phyloP scores from a whole-genome alignment of 1,284 basidiomycete genomes.

The Sanghuangporus baumii region DNA sequence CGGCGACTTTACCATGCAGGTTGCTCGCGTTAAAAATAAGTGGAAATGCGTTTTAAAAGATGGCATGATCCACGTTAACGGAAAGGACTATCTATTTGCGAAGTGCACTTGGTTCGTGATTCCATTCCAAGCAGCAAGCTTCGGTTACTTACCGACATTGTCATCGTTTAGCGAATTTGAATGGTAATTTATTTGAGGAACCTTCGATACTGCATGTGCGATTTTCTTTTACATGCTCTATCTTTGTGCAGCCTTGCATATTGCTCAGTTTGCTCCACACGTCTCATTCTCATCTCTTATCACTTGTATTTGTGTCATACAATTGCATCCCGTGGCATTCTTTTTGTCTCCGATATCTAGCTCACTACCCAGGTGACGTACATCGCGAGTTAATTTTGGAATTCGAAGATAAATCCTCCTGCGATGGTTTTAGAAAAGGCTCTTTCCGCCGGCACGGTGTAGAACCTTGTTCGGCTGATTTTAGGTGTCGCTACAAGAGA shows the following conservation, averaged over 20 bases:
- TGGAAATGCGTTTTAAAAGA: slow-evolving; percentile 99
- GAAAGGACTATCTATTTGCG: slow-evolving; percentile 94
- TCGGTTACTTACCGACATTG: neutral
- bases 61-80: slow-evolving; percentile 96
- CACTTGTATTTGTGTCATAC: slow-evolving; percentile 4
- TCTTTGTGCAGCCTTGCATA: neutral
- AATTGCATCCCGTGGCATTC: neutral
- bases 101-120: slow-evolving; percentile 79
- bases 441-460: neutral
- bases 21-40: slow-evolving; percentile 98
- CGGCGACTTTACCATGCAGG: slow-evolving; percentile 40
- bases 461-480: neutral
- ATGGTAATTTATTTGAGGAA: slow-evolving; percentile 11
- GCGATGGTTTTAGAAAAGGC: neutral
- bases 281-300: neutral
- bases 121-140: neutral
- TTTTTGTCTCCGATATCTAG: neutral
- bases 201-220: neutral
- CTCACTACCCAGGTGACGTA: neutral
- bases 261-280: neutral
- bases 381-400: neutral
- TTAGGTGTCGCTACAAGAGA: neutral
- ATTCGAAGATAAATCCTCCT: neutral
- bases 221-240: neutral
- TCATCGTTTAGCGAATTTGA: slow-evolving; percentile 16